These are phyloP conservation scores for Micractinium sp. DNA, from an alignment of 139 green algal genomes.

Conservation along the genomic window DNA sequence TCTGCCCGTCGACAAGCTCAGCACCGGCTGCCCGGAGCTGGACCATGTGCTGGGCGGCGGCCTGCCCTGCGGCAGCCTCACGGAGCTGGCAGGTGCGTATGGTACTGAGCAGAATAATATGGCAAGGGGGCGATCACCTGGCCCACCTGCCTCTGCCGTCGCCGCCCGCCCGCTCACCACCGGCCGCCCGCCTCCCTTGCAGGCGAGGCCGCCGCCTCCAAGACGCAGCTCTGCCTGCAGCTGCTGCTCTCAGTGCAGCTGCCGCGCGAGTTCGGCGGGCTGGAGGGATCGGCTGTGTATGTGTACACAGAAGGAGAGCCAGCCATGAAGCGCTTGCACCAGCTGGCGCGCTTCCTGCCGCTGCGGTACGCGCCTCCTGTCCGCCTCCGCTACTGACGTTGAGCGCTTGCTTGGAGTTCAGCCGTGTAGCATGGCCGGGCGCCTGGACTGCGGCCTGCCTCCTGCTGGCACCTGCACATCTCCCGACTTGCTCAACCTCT, in stretches of 20 bases:
- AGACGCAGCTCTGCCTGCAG: constrained; percentile 76
- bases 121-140: neutral
- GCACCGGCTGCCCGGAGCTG: constrained; percentile 51
- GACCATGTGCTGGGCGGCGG: constrained; percentile 60
- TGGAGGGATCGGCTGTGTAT: constrained; percentile 64
- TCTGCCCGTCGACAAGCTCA: constrained; percentile 26
- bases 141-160: neutral
- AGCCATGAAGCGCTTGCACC: constrained; percentile 48
- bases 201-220: constrained; percentile 69
- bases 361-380: neutral
- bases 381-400: too few relatives aligned
- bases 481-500: neutral
- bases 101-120: neutral
- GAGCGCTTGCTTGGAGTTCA: too few relatives aligned
- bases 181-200: neutral
- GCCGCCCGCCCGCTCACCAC: constrained; percentile 1
- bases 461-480: neutral
- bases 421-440: neutral
- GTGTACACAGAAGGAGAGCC: constrained; percentile 77
- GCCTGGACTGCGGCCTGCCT: neutral
- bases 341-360: constrained; percentile 39
- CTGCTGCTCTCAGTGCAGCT: constrained; percentile 58
- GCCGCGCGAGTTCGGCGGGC: constrained; percentile 41
- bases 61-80: constrained; percentile 58
- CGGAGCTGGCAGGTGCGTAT: constrained; percentile 60